A percentile compares a stretch with the other conserved stretches of the same genome.
Conservation (phyloP, 2,329 filamentous ascomycete genomes). For the Alternaria gansuensis region DNA sequence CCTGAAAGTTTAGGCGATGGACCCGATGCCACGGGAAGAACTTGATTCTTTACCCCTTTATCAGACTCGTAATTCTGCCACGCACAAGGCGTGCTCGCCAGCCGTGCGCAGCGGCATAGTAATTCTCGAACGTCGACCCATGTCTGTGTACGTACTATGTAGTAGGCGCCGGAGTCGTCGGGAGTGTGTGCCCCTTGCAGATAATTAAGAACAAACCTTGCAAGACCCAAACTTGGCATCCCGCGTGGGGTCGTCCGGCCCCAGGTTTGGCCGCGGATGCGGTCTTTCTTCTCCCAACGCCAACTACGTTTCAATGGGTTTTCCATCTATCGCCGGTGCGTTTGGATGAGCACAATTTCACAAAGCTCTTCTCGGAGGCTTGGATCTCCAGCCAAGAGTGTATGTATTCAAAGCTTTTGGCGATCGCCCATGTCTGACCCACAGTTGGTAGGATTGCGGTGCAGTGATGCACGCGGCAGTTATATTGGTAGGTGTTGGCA, state of each 20-base stretch:
- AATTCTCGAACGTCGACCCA: background rate
- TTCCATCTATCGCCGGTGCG: background rate
- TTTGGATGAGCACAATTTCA: background rate
- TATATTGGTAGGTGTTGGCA: too few relatives aligned
- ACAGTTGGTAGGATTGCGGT: background rate
- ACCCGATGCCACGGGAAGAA: background rate
- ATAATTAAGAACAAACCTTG: background rate
- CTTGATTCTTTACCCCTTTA: background rate
- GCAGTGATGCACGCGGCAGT: background rate
- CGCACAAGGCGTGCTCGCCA: too few relatives aligned
- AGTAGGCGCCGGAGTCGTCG: background rate
- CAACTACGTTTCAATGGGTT: background rate
- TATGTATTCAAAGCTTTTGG: background rate
- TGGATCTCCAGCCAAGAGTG: background rate
- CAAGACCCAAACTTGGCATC: too few relatives aligned
- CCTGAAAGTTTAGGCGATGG: background rate
- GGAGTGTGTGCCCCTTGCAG: background rate
- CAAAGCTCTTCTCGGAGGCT: background rate
- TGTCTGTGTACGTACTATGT: too few relatives aligned
- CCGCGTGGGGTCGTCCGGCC: background rate
- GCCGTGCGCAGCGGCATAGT: too few relatives aligned
- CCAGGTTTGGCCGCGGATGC: background rate
- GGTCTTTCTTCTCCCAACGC: background rate
- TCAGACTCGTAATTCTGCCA: too few relatives aligned
- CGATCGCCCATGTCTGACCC: background rate